Percentiles rank a stretch among this genome's conserved stretches.
Evolutionary conservation across 2,329 filamentous ascomycete species (phyloP).

Genomic region (Paraphoma sp.): DNA sequence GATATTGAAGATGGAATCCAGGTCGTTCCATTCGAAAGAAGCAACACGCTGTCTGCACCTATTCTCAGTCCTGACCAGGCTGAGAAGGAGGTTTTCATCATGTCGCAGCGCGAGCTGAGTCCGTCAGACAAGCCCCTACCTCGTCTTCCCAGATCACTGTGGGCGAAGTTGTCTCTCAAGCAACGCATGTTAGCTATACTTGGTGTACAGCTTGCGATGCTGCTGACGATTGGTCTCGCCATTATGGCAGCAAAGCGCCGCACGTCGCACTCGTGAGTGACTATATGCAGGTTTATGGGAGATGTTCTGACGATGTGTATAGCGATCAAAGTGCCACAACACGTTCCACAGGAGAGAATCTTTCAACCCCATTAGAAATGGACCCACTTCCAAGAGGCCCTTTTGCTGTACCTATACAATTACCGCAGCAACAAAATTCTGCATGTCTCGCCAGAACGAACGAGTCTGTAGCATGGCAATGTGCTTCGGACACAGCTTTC

Average conservation of each 20-base stretch:
- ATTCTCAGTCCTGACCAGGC: constrained; percentile 32
- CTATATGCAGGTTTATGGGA: not conserved
- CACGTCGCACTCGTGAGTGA: constrained; percentile 12
- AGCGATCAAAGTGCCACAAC: constrained; percentile 5
- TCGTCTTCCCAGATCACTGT: constrained; percentile 23
- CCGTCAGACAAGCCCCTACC: constrained; percentile 32
- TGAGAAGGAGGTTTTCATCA: constrained; percentile 37
- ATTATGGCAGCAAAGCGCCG: constrained; percentile 17
- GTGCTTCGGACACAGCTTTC: constrained; percentile 21
- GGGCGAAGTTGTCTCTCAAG: constrained; percentile 27
- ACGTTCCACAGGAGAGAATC: constrained; percentile 1
- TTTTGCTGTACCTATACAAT: constrained; percentile 23
- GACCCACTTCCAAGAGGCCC: constrained; percentile 24
- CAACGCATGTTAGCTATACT: constrained; percentile 30
- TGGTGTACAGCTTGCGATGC: constrained; percentile 22
- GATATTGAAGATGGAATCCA: constrained; percentile 39
- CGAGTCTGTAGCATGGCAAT: constrained; percentile 34
- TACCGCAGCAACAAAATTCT: constrained; percentile 32
- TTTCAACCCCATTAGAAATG: not conserved
- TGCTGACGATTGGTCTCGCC: constrained; percentile 22
- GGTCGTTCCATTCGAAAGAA: constrained; percentile 37
- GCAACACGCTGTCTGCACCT: constrained; percentile 29
- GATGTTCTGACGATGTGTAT: not conserved
- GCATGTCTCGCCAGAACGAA: constrained; percentile 32
- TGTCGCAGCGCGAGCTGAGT: constrained; percentile 2